Percentiles rank a stretch among this genome's conserved stretches.
Evolutionary conservation across 139 green algal species (phyloP).

Genomic region (Tetradesmus lagerheimii): DNA sequence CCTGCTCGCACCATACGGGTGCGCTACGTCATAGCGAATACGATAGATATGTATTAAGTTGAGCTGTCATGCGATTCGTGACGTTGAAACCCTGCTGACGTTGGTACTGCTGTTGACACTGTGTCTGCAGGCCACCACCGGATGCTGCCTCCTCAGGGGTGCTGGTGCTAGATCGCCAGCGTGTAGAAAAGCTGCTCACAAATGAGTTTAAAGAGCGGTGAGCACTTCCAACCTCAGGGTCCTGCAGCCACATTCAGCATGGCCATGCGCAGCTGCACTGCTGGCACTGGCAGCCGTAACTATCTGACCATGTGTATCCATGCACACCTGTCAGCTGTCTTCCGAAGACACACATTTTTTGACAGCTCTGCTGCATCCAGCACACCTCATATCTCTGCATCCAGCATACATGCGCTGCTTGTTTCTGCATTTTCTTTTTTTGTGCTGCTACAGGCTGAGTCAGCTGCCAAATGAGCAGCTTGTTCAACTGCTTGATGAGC

Average conservation of each 20-base stretch:
- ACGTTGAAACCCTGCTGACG: not conserved
- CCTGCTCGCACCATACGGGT: slow-evolving; percentile 3
- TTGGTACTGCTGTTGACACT: not conserved
- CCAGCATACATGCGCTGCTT: not conserved
- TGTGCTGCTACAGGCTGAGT: slow-evolving; percentile 6
- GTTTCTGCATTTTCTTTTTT: no score
- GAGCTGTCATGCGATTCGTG: no score
- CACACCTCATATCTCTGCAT: not conserved
- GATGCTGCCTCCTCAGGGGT: not conserved
- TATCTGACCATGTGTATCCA: not conserved
- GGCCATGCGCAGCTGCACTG: not conserved
- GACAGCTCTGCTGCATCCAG: no score
- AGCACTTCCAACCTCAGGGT: not conserved
- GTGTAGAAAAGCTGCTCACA: slow-evolving; percentile 8
- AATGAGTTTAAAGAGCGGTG: slow-evolving; percentile 41
- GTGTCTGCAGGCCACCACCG: not conserved
- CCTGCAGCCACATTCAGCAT: not conserved
- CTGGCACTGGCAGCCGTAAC: not conserved
- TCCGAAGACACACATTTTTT: not conserved
- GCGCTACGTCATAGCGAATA: not conserved
- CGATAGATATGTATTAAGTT: not conserved
- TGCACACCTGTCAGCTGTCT: not conserved
- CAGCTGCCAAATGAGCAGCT: slow-evolving; percentile 34
- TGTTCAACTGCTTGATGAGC: slow-evolving; percentile 14
- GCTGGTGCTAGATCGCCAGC: slow-evolving; percentile 19